Base-by-base conservation (phyloP, 176 grass and related monocot species). In the Oryza longistaminata region DNA sequence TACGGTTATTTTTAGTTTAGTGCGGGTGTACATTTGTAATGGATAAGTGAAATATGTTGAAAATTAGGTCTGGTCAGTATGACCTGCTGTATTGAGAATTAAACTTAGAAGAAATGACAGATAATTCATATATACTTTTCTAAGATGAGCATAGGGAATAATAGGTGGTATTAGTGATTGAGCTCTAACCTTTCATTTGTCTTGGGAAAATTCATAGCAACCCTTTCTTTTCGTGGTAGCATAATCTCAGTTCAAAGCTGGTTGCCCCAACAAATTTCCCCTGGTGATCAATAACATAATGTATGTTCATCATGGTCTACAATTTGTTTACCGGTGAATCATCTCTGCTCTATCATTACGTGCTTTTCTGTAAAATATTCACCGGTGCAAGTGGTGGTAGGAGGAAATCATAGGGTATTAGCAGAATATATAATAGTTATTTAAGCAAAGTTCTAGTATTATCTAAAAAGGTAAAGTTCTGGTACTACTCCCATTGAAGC, bases 301-400 rank as follows among this genome's bases (percentile, higher is more conserved):
- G 66, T 19, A 53, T 55, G 53, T 26, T 72, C 69, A 73, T 73
- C 53, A 53, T 70, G 27, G 74, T 85, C 74, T 43, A 71, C 34
- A 64, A 50, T 48, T 29, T 40, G 26, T 67, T 72, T 39, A 15
- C 37, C 21, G 12, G 22, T 68, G 9, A 66, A 68, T 73, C 19
- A 29, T 40, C 39, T 67, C 26, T 74, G 45, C 44, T 35, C 79
- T 88, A 35, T 14, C 33, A 73, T 48, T 68, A 55, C 16, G 25
- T 50, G 60, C 9, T 21, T 66, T 33, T 53, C 34, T 53, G 66
- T 76, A 79, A 84, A 84, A 68, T 84, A 84, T 48, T 82, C 46
- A 73, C 25, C 43, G 46, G 71, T 76, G 42, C 64, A 66, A 81
- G 73, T 58, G 15, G 65, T 53, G 11, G 5, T 17, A 77, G n/a